Conservation (phyloP, 2,329 filamentous ascomycete genomes). For the Fusarium poae region DNA sequence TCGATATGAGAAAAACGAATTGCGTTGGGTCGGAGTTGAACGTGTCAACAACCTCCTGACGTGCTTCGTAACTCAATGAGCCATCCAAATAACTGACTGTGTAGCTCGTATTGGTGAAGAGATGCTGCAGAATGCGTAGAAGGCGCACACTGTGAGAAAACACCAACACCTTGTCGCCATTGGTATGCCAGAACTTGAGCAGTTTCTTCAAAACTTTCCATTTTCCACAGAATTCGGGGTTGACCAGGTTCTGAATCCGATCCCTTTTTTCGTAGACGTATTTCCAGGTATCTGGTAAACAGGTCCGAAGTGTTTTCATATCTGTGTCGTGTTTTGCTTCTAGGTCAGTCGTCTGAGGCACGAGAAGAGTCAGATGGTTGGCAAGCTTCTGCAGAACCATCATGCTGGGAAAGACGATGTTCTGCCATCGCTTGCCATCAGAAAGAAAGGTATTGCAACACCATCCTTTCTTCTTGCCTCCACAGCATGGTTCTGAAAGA, state of each 20-base stretch:
- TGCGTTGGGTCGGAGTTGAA: slow-evolving; percentile 90
- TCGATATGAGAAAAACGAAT: slow-evolving; percentile 97
- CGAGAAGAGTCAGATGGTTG: slow-evolving; percentile 90
- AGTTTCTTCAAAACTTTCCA: slow-evolving; percentile 93
- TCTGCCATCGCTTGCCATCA: slow-evolving; percentile 76
- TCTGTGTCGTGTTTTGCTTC: slow-evolving; percentile 83
- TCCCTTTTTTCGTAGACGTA: slow-evolving; percentile 80
- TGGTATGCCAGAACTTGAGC: slow-evolving; percentile 88
- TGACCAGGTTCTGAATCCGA: slow-evolving; percentile 82
- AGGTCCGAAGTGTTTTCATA: slow-evolving; percentile 77
- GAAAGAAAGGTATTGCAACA: slow-evolving; percentile 77
- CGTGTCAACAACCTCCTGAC: slow-evolving; percentile 84
- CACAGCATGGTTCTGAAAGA: slow-evolving; percentile 76
- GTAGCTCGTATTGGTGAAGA: slow-evolving; percentile 91
- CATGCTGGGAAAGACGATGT: slow-evolving; percentile 87
- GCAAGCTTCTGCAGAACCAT: slow-evolving; percentile 86
- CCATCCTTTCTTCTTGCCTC: slow-evolving; percentile 77
- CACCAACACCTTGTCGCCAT: slow-evolving; percentile 93
- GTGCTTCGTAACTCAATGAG: slow-evolving; percentile 83
- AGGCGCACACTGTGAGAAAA: slow-evolving; percentile 94
- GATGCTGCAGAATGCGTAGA: slow-evolving; percentile 82
- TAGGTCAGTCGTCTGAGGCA: slow-evolving; percentile 74
- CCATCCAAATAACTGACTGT: slow-evolving; percentile 93
- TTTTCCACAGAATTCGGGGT: slow-evolving; percentile 94
- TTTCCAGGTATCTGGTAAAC: slow-evolving; percentile 81